phyloP scores from a whole-genome alignment of 192 early-diverging fungal species.

The Coemansia sp. region DNA sequence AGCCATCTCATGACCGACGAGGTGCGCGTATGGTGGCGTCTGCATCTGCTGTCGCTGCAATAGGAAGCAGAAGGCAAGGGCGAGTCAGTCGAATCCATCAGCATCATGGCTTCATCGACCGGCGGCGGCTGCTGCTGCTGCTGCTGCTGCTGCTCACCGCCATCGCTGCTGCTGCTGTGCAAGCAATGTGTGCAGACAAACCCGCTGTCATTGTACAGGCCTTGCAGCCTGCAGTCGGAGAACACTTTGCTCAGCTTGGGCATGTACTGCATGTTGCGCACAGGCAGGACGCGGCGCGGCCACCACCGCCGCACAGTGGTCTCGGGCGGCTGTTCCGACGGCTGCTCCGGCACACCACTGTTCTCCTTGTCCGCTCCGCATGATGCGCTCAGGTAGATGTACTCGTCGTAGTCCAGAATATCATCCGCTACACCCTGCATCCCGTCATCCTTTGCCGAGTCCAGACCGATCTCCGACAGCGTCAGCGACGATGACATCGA shows the following conservation, averaged over 20 bases:
- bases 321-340: too few relatives aligned
- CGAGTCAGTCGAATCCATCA: not conserved
- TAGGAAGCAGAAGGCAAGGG: not conserved
- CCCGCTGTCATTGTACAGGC: not conserved
- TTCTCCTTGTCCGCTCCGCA: conserved; percentile 4
- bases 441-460: not conserved
- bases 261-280: conserved; percentile 54
- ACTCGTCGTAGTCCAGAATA: conserved; percentile 34
- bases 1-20: conserved; percentile 5
- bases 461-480: conserved; percentile 13
- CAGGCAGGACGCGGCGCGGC: conserved; percentile 40
- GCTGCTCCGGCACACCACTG: too few relatives aligned
- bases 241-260: conserved; percentile 37
- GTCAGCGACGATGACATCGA: conserved; percentile 26
- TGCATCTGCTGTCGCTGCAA: conserved; percentile 17
- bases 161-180: not conserved
- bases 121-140: too few relatives aligned
- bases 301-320: conserved; percentile 42
- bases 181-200: conserved; percentile 12
- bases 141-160: too few relatives aligned
- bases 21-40: conserved; percentile 4
- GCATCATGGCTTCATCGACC: conserved; percentile 17
- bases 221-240: not conserved
- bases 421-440: conserved; percentile 6
- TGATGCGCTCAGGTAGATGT: conserved; percentile 32